Evolutionary conservation across 495 filamentous ascomycete genomes (phyloP).

Genomic region (Aspergillus asperescens): DNA sequence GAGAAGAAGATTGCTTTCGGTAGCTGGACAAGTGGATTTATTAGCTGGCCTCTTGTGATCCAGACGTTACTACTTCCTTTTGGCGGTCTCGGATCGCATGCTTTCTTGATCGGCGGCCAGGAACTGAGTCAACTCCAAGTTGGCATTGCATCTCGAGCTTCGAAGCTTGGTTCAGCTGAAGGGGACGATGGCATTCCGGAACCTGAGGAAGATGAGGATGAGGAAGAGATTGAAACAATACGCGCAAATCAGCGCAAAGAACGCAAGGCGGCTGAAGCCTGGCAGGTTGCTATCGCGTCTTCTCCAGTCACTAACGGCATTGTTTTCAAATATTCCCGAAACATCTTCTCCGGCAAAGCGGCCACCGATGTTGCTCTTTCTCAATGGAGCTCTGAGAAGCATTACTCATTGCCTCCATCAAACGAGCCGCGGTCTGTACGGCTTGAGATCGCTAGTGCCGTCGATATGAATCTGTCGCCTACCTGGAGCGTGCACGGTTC

Average conservation of each 20-base stretch:
- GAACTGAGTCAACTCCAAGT: slow-evolving; percentile 32
- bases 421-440: slow-evolving; percentile 34
- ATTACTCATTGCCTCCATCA: slow-evolving; percentile 29
- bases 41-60: slow-evolving; percentile 28
- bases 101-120: slow-evolving; percentile 16
- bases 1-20: slow-evolving; percentile 28
- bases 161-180: slow-evolving; percentile 17
- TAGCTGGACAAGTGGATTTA: slow-evolving; percentile 35
- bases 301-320: slow-evolving; percentile 27
- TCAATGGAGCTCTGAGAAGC: slow-evolving; percentile 42
- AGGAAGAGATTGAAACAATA: slow-evolving; percentile 12
- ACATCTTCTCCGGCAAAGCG: slow-evolving; percentile 38
- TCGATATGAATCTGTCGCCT: slow-evolving; percentile 23
- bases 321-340: slow-evolving; percentile 35
- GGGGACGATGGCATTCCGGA: slow-evolving; percentile 22
- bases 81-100: slow-evolving; percentile 21
- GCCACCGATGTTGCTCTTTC: slow-evolving; percentile 29
- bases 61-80: slow-evolving; percentile 23
- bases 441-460: slow-evolving; percentile 24
- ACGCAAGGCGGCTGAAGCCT: slow-evolving; percentile 29
- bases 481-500: slow-evolving; percentile 36
- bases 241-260: slow-evolving; percentile 21
- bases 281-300: slow-evolving; percentile 27
- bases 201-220: slow-evolving; percentile 22
- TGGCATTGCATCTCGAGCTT: slow-evolving; percentile 28